Base-by-base conservation (phyloP, 495 filamentous ascomycete species). In the Bacidia gigantensis region DNA sequence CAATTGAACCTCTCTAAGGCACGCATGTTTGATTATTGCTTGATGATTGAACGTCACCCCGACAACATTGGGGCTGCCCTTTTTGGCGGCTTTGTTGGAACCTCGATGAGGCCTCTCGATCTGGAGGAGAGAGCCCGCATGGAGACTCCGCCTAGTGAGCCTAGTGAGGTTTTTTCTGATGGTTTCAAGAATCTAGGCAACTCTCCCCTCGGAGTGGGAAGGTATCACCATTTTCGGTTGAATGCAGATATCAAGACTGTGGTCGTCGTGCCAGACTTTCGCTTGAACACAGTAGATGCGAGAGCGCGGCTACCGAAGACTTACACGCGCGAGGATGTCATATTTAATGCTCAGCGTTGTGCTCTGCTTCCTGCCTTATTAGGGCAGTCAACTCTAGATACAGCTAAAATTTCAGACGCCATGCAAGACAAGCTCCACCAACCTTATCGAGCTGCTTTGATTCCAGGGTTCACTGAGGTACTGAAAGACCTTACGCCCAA, bases 361-460 rank as follows among this genome's bases (percentile, higher is more conserved):
- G 87, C 89, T 14, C 71, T 97, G 21, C 80, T 98, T 11, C 86
- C 89, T 11, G 80, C 82, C 3, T 88, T 88, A 1, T 71, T 98
- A 55, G 89, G 89, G 43, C 77, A 83, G 56, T 87, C 82, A 14
- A 92, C 92, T 5, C 90, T 89, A n/a, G 82, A 95, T 61, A 79
- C 90, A 38, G 83, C 89, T 55, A 82, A 88, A 66, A 97, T 98
- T 64, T 94, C 87, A 70, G 75, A 89, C 24, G 90, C 87, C 24
- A 98, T 98, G 92, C 89, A 95, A 67, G 92, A 98, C 69, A 92
- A 87, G 65, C 74, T 98, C 38, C 92, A 98, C 66, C 92, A 98
- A 65, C 90, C 86, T 10, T 95, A 97, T 68, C 81, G 92, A 41
- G 80, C 86, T 64, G 82, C 74, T 11, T 74, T 98, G 46, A 89